Percentiles rank a stretch among this genome's conserved stretches.
Evolutionary conservation across 2,329 filamentous ascomycete species (phyloP).

Genomic region (Balansia obtecta): DNA sequence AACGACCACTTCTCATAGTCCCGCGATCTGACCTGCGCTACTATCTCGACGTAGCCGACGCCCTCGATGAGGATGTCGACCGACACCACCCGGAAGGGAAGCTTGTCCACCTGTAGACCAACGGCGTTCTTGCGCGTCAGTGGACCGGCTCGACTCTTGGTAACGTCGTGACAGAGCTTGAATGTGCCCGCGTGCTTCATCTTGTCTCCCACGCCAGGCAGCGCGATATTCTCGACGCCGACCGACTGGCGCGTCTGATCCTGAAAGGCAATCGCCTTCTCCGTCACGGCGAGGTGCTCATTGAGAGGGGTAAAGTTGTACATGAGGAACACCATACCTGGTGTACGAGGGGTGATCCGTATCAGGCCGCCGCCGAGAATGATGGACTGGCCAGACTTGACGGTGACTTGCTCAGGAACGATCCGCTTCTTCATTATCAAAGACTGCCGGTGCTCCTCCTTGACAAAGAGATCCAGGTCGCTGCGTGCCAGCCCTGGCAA

Average conservation of each 20-base stretch:
- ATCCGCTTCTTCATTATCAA: constrained; percentile 72
- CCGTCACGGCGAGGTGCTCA: constrained; percentile 64
- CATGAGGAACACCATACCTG: constrained; percentile 56
- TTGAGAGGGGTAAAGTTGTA: constrained; percentile 76
- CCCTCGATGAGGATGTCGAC: constrained; percentile 85
- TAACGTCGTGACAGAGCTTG: constrained; percentile 69
- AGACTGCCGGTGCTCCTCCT: constrained; percentile 48
- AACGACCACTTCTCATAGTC: constrained; percentile 18
- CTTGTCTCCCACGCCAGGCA: constrained; percentile 41
- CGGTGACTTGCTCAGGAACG: constrained; percentile 56
- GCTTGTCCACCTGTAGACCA: constrained; percentile 48
- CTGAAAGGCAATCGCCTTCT: constrained; percentile 69
- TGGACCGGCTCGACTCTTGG: constrained; percentile 62
- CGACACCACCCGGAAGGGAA: constrained; percentile 71
- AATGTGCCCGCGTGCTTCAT: constrained; percentile 65
- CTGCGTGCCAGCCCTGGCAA: constrained; percentile 73
- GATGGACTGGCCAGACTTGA: constrained; percentile 69
- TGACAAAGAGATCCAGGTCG: constrained; percentile 58
- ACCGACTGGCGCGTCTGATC: constrained; percentile 43
- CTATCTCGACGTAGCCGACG: constrained; percentile 84
- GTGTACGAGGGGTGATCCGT: constrained; percentile 61
- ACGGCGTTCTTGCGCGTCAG: constrained; percentile 51
- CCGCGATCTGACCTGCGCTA: constrained; percentile 61
- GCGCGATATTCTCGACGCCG: constrained; percentile 50
- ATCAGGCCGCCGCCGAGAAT: constrained; percentile 71